Base-by-base conservation (phyloP, 139 green algal species). In the Asterochloris erici region DNA sequence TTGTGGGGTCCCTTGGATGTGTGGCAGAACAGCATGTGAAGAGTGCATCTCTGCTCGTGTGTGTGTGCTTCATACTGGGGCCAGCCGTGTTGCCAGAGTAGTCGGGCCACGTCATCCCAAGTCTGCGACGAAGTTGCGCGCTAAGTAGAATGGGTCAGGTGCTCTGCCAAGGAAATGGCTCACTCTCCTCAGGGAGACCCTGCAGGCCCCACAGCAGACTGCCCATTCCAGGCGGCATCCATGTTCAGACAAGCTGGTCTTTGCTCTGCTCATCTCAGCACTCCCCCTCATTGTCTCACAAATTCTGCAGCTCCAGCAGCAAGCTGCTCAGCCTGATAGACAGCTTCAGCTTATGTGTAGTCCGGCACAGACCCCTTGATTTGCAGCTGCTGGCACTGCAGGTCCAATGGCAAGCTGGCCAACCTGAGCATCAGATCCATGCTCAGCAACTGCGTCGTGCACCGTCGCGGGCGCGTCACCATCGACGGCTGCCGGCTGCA, bases 401-500 rank as follows among this genome's bases (percentile, higher is more conserved):
- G 83, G 71, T 83, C 86, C 11, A 81, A 77, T 14, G 84, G 68
- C 10, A 87, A 86, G 71, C 60, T 89, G 24, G 81, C 77, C 17
- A 86, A 85, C 29, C 73, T 89, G 62, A 84, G 77, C 16, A 73
- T 89, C 19, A 60, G 63, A 21, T 47, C 84, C 14, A 77, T 68
- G 9, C 73, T 84, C 26, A 70, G 81, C 61, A 77, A 83, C 14
- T 87, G 83, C 66, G 27, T 89, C 21, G 54, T 89, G 83, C 86
- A 89, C 77, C 61, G 26, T 0, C 62, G 68, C 27, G 86, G 83
- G 17, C 68, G 63, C 28, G 80, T 89, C 14, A 81, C 73, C 14
- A 77, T 89, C 14, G 83, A 87, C 71, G 47, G 73, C 29, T 89
- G 86, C 74, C 61, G 63, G 54, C 77, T 89, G 73, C 38, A n/a